Percentiles rank a stretch among this genome's conserved stretches.
These are phyloP conservation scores for Aurantiochytrium sp. DNA, from an alignment of 108 stramenopile species.

Conservation along the genomic window DNA sequence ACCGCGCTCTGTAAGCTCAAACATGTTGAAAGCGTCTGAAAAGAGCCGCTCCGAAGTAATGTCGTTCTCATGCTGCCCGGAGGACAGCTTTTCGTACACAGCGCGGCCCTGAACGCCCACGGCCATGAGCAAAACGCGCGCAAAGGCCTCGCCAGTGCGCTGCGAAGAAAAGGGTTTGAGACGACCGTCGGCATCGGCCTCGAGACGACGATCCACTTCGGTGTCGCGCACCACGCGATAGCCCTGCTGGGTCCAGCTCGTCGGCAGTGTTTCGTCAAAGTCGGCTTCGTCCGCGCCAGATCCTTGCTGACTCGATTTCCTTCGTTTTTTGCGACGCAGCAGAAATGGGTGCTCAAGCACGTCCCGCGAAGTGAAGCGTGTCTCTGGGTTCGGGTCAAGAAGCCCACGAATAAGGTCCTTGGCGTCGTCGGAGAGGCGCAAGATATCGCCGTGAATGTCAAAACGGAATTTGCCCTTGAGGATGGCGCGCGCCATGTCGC, in stretches of 20 bases:
- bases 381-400: not conserved
- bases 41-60: slow-evolving; percentile 1
- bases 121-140: slow-evolving; percentile 4
- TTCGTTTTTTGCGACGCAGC: not conserved
- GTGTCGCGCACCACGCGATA: not conserved
- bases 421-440: not conserved
- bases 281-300: not conserved
- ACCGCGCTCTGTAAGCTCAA: not conserved
- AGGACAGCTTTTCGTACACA: not conserved
- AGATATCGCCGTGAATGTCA: not conserved
- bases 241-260: slow-evolving; percentile 7
- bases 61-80: not conserved
- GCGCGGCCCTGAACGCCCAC: not conserved
- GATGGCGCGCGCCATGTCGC: slow-evolving; percentile 6
- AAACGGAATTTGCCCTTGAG: slow-evolving; percentile 13
- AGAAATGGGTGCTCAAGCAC: slow-evolving; percentile 6
- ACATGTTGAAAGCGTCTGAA: not conserved
- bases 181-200: not conserved
- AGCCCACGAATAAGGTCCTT: not conserved
- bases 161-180: not conserved
- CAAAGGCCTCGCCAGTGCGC: not conserved
- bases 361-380: not conserved
- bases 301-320: too few relatives aligned
- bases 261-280: not conserved
- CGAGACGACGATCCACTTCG: not conserved